Evolutionary conservation across 768 basidiomycete genomes (phyloP).

Genomic region (Suillus decipiens): DNA sequence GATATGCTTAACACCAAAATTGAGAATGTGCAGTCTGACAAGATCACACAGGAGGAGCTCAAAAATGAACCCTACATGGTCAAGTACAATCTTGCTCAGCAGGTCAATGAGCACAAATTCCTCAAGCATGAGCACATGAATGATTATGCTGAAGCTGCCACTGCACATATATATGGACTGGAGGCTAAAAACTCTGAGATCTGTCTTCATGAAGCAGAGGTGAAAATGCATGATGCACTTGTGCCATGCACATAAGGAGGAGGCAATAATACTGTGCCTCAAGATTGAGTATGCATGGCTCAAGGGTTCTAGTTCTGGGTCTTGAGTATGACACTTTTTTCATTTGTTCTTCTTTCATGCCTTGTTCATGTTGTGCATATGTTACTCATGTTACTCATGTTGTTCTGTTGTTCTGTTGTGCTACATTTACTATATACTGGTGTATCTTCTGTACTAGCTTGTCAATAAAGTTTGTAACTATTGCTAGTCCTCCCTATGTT

Average conservation of each 20-base stretch:
- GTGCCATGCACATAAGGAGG: not conserved
- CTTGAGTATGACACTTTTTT: too few species aligned
- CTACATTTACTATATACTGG: too few species aligned
- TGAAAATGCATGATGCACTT: not conserved
- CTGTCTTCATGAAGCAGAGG: not conserved
- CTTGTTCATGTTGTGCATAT: too few species aligned
- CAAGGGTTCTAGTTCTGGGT: too few species aligned
- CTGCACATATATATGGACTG: not conserved
- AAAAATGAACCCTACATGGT: not conserved
- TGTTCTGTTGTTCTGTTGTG: too few species aligned
- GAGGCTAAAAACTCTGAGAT: not conserved
- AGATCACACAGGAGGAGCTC: not conserved
- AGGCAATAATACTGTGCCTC: not conserved
- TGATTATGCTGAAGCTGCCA: not conserved
- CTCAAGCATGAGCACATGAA: not conserved
- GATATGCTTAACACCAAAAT: not conserved
- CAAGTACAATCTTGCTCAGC: not conserved
- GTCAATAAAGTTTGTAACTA: too few species aligned
- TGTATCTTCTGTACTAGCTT: too few species aligned
- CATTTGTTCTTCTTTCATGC: too few species aligned
- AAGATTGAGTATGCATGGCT: not conserved
- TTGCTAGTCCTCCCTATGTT: too few species aligned
- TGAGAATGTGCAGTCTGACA: not conserved
- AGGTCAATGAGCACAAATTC: not conserved
- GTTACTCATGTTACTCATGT: too few species aligned